phyloP scores from a whole-genome alignment of 768 basidiomycete genomes.

The Trametes coccinea region DNA sequence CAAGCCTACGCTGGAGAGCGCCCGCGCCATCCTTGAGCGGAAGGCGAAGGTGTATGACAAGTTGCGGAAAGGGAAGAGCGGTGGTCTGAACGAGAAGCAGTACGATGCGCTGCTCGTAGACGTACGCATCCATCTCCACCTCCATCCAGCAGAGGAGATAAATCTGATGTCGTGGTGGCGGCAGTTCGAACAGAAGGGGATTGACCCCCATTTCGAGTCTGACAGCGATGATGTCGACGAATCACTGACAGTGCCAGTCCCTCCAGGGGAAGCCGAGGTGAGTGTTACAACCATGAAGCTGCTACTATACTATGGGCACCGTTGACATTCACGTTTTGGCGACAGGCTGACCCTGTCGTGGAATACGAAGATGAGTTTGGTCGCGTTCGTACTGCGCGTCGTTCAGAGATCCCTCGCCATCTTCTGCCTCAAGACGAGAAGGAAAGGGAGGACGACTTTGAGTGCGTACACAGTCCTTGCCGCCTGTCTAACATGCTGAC shows the following conservation, averaged over 20 bases:
- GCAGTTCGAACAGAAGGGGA: conserved; percentile 67
- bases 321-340: neutral
- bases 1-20: conserved; percentile 70
- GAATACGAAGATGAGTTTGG: conserved; percentile 91
- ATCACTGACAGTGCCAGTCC: conserved; percentile 61
- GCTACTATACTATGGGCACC: too few species aligned
- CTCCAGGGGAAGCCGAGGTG: conserved; percentile 43
- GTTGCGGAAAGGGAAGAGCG: conserved; percentile 72
- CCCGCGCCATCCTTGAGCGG: conserved; percentile 67
- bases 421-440: conserved; percentile 49
- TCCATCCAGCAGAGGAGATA: neutral
- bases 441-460: conserved; percentile 51
- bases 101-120: conserved; percentile 74
- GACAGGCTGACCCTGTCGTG: conserved; percentile 72
- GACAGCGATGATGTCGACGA: conserved; percentile 82
- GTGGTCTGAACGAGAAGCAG: conserved; percentile 74
- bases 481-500: conserved; percentile 29
- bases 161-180: conserved; percentile 1
- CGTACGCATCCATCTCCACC: conserved; percentile 45
- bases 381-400: conserved; percentile 63
- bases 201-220: conserved; percentile 52
- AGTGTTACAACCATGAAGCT: conserved; percentile 9
- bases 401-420: conserved; percentile 77
- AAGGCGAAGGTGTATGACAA: conserved; percentile 84
- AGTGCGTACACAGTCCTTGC: conserved; percentile 42